Evolutionary conservation across 2,329 filamentous ascomycete species (phyloP).

Genomic region (Fusarium sp.): DNA sequence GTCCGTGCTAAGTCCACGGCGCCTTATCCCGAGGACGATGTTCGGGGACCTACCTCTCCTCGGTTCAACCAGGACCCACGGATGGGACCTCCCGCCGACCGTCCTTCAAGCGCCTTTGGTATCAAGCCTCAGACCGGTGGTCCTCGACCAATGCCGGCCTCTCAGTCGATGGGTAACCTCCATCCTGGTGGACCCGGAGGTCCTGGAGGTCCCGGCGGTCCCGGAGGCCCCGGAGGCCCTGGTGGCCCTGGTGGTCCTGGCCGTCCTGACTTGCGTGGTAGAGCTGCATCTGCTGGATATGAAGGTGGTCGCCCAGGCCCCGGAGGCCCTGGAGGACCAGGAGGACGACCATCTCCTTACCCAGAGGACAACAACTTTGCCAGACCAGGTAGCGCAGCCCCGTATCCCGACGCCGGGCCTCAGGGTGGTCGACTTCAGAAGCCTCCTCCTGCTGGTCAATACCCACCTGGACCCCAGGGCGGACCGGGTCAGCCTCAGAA

Average conservation of each 20-base stretch:
- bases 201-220: slow-evolving; percentile 50
- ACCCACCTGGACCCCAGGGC: slow-evolving; percentile 30
- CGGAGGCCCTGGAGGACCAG: slow-evolving; percentile 31
- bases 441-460: slow-evolving; percentile 37
- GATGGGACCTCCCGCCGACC: slow-evolving; percentile 59
- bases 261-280: slow-evolving; percentile 52
- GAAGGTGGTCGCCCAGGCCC: slow-evolving; percentile 44
- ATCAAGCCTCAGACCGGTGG: slow-evolving; percentile 58
- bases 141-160: slow-evolving; percentile 51
- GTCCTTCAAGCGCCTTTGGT: slow-evolving; percentile 64
- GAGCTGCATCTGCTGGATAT: slow-evolving; percentile 57
- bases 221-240: slow-evolving; percentile 57
- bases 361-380: slow-evolving; percentile 39
- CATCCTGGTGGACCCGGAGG: slow-evolving; percentile 48
- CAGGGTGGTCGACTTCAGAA: slow-evolving; percentile 47
- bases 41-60: slow-evolving; percentile 47
- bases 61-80: slow-evolving; percentile 61
- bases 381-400: slow-evolving; percentile 32
- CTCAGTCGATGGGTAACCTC: slow-evolving; percentile 60
- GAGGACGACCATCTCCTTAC: slow-evolving; percentile 39
- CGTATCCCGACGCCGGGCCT: slow-evolving; percentile 46
- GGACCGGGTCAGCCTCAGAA: slow-evolving; percentile 21
- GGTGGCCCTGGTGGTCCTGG: slow-evolving; percentile 34
- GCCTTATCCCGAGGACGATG: slow-evolving; percentile 76
- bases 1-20: slow-evolving; percentile 61